Conservation (phyloP, 2,329 filamentous ascomycete genomes). For the Calcarisporium arbuscula region DNA sequence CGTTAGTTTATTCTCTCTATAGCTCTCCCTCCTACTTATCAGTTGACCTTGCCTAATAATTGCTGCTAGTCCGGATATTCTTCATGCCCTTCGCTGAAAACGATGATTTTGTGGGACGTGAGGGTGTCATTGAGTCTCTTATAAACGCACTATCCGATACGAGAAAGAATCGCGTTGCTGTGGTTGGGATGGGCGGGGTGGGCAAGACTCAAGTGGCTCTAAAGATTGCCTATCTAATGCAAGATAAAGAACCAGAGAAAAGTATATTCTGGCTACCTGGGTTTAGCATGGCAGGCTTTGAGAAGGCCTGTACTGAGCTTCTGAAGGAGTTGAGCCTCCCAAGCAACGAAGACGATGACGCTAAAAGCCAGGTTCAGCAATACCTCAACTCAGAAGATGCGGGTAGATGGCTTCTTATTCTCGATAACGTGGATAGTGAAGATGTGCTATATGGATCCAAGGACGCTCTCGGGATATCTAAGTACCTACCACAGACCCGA, state of each 20-base stretch:
- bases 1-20: too few relatives aligned
- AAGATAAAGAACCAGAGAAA: constrained; percentile 17
- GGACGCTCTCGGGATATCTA: constrained; percentile 11
- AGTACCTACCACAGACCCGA: constrained; percentile 19
- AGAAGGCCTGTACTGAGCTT: constrained; percentile 27
- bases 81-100: constrained; percentile 1
- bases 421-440: too few relatives aligned
- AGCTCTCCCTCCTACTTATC: too few relatives aligned
- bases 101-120: constrained; percentile 1
- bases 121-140: neutral
- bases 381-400: constrained; percentile 20
- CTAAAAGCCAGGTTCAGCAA: constrained; percentile 27
- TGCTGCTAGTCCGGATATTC: too few relatives aligned
- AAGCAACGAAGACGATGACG: constrained; percentile 26
- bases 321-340: constrained; percentile 19
- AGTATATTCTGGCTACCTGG: constrained; percentile 35
- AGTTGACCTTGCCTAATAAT: too few relatives aligned
- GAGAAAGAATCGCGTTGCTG: constrained; percentile 5
- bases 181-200: constrained; percentile 24
- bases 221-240: constrained; percentile 23
- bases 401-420: constrained; percentile 28
- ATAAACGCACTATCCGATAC: neutral
- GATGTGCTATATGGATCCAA: too few relatives aligned
- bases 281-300: constrained; percentile 20
- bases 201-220: constrained; percentile 31